Base-by-base conservation (phyloP, 352 stramenopile species). In the Phytophthora idaei region DNA sequence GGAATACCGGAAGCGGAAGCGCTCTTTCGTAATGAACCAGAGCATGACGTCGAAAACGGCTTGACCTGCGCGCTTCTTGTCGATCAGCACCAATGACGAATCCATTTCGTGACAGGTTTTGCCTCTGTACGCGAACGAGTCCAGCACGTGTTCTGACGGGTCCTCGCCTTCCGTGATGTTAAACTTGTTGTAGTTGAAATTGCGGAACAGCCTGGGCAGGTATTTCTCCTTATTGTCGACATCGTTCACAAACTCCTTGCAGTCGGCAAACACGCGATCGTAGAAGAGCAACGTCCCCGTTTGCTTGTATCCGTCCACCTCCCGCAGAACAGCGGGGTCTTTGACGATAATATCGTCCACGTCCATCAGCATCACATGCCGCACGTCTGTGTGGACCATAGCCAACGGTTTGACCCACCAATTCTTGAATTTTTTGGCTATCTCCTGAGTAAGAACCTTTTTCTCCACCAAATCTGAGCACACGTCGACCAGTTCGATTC, bases 41-140 rank as follows among this genome's bases (percentile, higher is more conserved):
- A 73, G 59, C 37, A 80, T 64, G 39, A 80, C 52, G 34, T 80
- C 68, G 27, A 74, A 34, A 4, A 74, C 72, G 10, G 45, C 62
- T 12, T 78, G 46, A 59, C 57, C 54, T 68, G 61, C 25, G 68
- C 54, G 42, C 77, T 63, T 36, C 64, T 71, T 71, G 52, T 71
- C 57, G 21, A 71, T 59, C 0, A 71, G 37, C 10, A 71, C 71
- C 15, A 90, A 73, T 5, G 82, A 90, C 71, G 82, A 88, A 60
- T 90, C 75, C 71, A 81, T 75, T 36, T 90, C 81, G 54, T 90
- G 83, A 54, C 73, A 85, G 28, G 79, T 77, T 48, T 80, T 69
- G 11, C 57, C 76, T 7, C 51, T 48, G 48, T 80, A 92, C 1
- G 73, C 77, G 54, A 78, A 80, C 5, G 75, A 85, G 8, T 79